Evolutionary conservation across 306 rosid genomes (phyloP).

Genomic region (Inga leiocalycina): DNA sequence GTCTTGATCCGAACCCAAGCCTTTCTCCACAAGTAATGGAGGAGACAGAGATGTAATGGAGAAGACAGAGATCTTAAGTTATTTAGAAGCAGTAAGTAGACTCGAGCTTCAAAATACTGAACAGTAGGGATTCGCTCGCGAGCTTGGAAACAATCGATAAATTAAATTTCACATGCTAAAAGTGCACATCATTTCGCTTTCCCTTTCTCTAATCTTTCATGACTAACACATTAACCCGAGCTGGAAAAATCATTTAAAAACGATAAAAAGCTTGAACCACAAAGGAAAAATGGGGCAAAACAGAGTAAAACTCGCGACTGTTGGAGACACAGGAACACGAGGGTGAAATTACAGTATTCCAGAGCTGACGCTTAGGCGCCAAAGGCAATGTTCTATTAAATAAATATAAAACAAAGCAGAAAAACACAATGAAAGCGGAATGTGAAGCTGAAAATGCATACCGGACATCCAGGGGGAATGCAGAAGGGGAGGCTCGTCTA

Average conservation of each 20-base stretch:
- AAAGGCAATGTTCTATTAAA: not conserved
- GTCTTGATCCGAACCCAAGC: conserved; percentile 30
- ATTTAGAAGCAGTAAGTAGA: conserved; percentile 33
- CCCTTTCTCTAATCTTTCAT: conserved; percentile 3
- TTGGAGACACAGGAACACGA: not conserved
- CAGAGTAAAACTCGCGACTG: not conserved
- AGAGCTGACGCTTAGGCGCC: not conserved
- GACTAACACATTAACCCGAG: not conserved
- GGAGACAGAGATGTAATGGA: conserved; percentile 45
- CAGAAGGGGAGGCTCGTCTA: conserved; percentile 17
- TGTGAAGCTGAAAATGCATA: conserved; percentile 24
- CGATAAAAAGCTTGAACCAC: not conserved
- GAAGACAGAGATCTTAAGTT: conserved; percentile 48
- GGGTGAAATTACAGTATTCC: not conserved
- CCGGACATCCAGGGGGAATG: conserved; percentile 37
- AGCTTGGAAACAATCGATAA: conserved; percentile 1
- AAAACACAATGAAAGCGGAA: not conserved
- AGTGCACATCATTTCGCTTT: not conserved
- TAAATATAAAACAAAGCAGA: not conserved
- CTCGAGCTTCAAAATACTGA: conserved; percentile 40
- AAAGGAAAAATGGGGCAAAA: not conserved
- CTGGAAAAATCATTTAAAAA: not conserved
- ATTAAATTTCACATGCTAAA: not conserved
- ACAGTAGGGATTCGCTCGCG: conserved; percentile 31
- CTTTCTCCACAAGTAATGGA: conserved; percentile 35